phyloP scores from a whole-genome alignment of 345 rosid genomes.

The Ceriops decandra region DNA sequence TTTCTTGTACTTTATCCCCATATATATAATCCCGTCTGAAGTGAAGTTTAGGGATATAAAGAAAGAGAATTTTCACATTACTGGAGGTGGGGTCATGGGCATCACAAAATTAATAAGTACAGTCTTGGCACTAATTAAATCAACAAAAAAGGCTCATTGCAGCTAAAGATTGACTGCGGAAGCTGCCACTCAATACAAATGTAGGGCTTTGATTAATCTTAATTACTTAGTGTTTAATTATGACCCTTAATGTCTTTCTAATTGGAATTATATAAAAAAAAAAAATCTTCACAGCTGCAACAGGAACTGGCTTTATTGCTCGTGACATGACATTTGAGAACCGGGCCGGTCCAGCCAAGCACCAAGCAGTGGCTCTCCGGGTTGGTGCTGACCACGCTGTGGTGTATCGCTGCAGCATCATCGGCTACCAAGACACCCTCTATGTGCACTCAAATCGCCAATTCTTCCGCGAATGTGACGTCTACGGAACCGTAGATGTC shows the following conservation, averaged over 20 bases:
- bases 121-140: background rate
- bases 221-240: background rate
- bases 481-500: constrained; percentile 81
- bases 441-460: constrained; percentile 82
- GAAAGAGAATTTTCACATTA: background rate
- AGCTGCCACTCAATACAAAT: background rate
- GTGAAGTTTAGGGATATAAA: background rate
- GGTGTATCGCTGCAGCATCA: constrained; percentile 60
- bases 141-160: background rate
- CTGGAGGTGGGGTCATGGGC: constrained; percentile 17
- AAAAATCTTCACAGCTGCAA: constrained; percentile 50
- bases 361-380: constrained; percentile 93
- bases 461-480: constrained; percentile 72
- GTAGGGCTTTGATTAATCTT: no score
- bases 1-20: no score
- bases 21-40: no score
- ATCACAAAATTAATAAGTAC: constrained; percentile 2
- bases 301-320: constrained; percentile 89
- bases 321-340: constrained; percentile 83
- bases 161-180: background rate
- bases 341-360: constrained; percentile 67
- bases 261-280: no score
- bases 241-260: background rate
- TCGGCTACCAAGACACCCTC: constrained; percentile 81
- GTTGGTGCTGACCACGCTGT: constrained; percentile 81